A percentile compares a stretch with the other conserved stretches of the same genome.
phyloP scores from a whole-genome alignment of 2,329 filamentous ascomycete genomes.

The Periconia digitata region DNA sequence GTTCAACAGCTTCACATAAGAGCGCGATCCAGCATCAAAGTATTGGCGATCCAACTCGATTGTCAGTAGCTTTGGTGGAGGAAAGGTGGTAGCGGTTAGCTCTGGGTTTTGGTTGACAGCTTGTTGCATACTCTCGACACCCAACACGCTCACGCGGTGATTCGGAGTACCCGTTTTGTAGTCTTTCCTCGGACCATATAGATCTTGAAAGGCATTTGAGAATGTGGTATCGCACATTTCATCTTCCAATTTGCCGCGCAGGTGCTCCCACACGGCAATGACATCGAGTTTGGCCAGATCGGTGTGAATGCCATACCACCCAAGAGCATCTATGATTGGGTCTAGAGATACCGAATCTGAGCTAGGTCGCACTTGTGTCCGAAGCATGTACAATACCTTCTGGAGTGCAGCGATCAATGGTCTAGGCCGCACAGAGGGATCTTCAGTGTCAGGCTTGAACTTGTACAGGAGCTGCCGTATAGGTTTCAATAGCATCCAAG shows the following conservation, averaged over 20 bases:
- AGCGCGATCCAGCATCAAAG: constrained; percentile 56
- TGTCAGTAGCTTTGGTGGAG: constrained; percentile 53
- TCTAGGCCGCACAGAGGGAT: constrained; percentile 51
- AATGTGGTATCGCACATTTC: constrained; percentile 52
- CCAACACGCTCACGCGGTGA: constrained; percentile 40
- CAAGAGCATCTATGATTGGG: constrained; percentile 39
- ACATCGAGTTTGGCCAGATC: constrained; percentile 51
- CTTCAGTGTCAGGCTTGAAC: constrained; percentile 50
- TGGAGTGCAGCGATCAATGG: constrained; percentile 55
- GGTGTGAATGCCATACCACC: constrained; percentile 45
- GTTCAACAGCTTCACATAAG: constrained; percentile 60
- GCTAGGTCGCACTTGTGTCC: constrained; percentile 45
- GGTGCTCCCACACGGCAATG: constrained; percentile 57
- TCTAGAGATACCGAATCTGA: constrained; percentile 36
- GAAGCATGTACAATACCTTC: constrained; percentile 54
- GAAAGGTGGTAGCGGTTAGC: constrained; percentile 20
- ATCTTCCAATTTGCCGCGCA: constrained; percentile 55
- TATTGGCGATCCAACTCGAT: constrained; percentile 61
- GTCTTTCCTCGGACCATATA: constrained; percentile 50
- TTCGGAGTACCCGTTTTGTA: constrained; percentile 35
- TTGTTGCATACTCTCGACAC: constrained; percentile 43
- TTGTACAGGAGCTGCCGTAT: constrained; percentile 59
- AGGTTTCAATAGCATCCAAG: constrained; percentile 61
- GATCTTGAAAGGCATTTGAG: constrained; percentile 42
- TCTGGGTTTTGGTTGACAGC: constrained; percentile 40